Conservation (phyloP, 106 monocot genomes). For the Dendrobium catenatum region DNA sequence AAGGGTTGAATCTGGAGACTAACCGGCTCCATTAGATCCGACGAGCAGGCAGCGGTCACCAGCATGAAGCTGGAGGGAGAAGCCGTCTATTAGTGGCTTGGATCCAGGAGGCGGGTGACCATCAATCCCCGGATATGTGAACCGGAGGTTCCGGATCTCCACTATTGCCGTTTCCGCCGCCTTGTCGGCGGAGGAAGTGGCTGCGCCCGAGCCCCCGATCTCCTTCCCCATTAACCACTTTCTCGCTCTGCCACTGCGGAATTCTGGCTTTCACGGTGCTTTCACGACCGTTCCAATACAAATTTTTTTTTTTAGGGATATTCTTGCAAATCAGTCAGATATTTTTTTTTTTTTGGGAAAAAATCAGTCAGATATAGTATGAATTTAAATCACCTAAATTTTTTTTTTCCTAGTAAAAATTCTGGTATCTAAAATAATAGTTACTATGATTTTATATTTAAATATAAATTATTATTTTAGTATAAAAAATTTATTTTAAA, state of each 20-base stretch:
- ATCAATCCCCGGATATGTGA: slow-evolving; percentile 95
- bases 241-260: neutral
- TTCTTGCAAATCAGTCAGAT: too few species aligned
- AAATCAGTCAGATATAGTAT: too few species aligned
- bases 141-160: slow-evolving; percentile 59
- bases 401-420: too few species aligned
- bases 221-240: neutral
- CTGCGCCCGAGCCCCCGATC: neutral
- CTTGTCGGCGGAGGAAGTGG: neutral
- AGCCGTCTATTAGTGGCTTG: slow-evolving; percentile 64
- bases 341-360: too few species aligned
- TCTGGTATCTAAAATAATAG: too few species aligned
- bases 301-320: too few species aligned
- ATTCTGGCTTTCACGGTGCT: too few species aligned
- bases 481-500: too few species aligned
- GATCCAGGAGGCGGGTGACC: slow-evolving; percentile 92
- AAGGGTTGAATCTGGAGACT: neutral
- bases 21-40: slow-evolving; percentile 96
- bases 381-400: too few species aligned
- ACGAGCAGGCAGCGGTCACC: slow-evolving; percentile 89
- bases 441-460: too few species aligned
- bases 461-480: too few species aligned
- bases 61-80: slow-evolving; percentile 60
- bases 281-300: too few species aligned
- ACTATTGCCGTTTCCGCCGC: slow-evolving; percentile 10